Percentiles rank a stretch among this genome's conserved stretches.
phyloP scores from a whole-genome alignment of 306 rosid species.

The Prosopis cineraria region DNA sequence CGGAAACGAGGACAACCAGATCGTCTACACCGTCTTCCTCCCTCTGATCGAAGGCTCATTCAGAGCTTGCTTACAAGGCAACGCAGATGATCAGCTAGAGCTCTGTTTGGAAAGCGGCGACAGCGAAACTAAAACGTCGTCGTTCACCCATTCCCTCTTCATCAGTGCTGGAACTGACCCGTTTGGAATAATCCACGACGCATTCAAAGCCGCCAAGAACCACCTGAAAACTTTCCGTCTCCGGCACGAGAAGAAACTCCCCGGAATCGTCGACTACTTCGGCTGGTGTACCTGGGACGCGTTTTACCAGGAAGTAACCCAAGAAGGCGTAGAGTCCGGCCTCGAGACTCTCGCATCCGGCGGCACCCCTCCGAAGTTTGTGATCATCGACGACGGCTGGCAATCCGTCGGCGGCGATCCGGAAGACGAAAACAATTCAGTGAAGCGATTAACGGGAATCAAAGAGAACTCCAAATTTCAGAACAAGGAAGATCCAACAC shows the following conservation, averaged over 20 bases:
- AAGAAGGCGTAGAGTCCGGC: conserved; percentile 81
- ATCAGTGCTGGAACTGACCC: conserved; percentile 78
- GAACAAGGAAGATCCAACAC: conserved; percentile 48
- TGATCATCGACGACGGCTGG: conserved; percentile 94
- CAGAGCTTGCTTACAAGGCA: conserved; percentile 80
- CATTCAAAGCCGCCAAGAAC: conserved; percentile 52
- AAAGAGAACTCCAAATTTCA: conserved; percentile 76
- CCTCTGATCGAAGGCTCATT: conserved; percentile 78
- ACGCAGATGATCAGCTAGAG: conserved; percentile 55
- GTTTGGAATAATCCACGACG: conserved; percentile 55
- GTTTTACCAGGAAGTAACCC: conserved; percentile 81
- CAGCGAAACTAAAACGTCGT: conserved; percentile 56
- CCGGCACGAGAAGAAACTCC: conserved; percentile 86
- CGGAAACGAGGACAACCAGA: conserved; percentile 47
- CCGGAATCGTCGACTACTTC: conserved; percentile 67
- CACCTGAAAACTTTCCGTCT: conserved; percentile 75
- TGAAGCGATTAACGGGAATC: conserved; percentile 62
- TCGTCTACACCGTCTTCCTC: conserved; percentile 74
- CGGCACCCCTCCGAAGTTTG: conserved; percentile 80
- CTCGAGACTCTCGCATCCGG: conserved; percentile 56
- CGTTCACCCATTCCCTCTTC: conserved; percentile 63
- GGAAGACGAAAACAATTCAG: not conserved
- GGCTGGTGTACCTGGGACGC: conserved; percentile 99
- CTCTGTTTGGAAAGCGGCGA: conserved; percentile 93
- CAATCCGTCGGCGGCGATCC: conserved; percentile 66